Base-by-base conservation (phyloP, 1,284 basidiomycete genomes). In the Xerocomus minutiporus region DNA sequence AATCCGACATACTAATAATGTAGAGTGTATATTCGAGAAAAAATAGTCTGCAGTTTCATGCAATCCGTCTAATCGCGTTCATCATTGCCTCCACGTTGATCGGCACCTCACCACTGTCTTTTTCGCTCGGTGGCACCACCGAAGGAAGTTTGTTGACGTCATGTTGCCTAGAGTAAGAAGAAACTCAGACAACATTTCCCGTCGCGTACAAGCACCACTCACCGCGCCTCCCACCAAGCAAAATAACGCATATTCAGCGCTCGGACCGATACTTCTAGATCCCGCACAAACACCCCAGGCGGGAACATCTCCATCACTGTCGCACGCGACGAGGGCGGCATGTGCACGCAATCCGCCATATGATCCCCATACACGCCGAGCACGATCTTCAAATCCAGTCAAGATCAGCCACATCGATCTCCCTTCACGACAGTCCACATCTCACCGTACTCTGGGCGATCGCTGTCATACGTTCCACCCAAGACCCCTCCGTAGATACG, bases 251-350 rank as follows among this genome's bases (percentile, higher is more conserved):
- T 79, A 2, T 83, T 83, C 35, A 92, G 70, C 0, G 85, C 81
- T 23, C 76, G 73, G 8, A 82, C 74, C n/a, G 84, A 74, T 44
- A 78, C 64, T 63, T 86, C 81, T 59, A 83, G 80, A 62, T 92
- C 88, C 46, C 78, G 77, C n/a, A 80, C 76, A 66, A 90, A 93
- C n/a, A 78, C 78, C 4, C 79, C 77, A 29, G 80, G 70, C 15
- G 83, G 86, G 73, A 92, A 93, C 66, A 94, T 79, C 70, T 95
- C 92, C 73, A 94, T 83, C 28, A 88, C 63, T 3, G 80, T 80
- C n/a, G 81, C 71, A 35, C 75, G 74, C 5, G 72, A 66, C 11
- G 78, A 77, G 1, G 80, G 81, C 41, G 78, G 78, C 80, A 93
- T 83, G 72, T 85, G 92, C 8, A 87, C 68, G 41, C 80, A 71